Evolutionary conservation across 306 rosid species (phyloP).

Genomic region (Cyamopsis tetragonoloba): DNA sequence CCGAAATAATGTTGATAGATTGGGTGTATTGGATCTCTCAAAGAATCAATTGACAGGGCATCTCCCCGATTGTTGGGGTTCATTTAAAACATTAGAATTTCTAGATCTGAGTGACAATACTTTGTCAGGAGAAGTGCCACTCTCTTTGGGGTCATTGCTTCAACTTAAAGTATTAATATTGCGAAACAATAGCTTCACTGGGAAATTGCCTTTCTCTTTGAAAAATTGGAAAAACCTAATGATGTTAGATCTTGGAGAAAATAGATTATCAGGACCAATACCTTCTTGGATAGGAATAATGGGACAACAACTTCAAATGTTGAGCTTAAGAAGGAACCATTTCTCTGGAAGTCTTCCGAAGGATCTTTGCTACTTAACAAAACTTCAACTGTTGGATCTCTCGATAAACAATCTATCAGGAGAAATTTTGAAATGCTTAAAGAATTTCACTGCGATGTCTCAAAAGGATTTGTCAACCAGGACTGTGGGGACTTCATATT

Average conservation of each 20-base stretch:
- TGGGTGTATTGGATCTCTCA: not conserved
- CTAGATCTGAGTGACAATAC: conserved; percentile 17
- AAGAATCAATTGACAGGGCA: not conserved
- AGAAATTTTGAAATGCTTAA: not conserved
- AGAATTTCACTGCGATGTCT: too few relatives aligned
- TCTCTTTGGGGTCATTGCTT: not conserved
- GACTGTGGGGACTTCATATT: not conserved
- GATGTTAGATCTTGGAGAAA: conserved; percentile 4
- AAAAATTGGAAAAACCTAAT: conserved; percentile 1
- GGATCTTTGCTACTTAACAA: not conserved
- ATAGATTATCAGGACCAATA: conserved; percentile 6
- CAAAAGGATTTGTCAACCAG: not conserved
- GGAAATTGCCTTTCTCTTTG: not conserved
- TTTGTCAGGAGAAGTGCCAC: conserved; percentile 3
- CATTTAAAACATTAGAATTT: not conserved
- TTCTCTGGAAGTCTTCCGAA: not conserved
- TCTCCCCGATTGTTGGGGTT: not conserved
- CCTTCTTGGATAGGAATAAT: conserved; percentile 19
- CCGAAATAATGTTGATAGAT: not conserved
- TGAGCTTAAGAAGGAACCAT: not conserved
- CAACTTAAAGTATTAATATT: conserved; percentile 1
- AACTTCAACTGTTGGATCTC: conserved; percentile 4
- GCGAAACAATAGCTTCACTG: conserved; percentile 12
- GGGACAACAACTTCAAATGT: not conserved
- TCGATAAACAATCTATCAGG: not conserved